Evolutionary conservation across 192 early-diverging fungal species (phyloP), one percentile per base, ranked within the genome.

Genomic region (Entomortierella lignicola): DNA sequence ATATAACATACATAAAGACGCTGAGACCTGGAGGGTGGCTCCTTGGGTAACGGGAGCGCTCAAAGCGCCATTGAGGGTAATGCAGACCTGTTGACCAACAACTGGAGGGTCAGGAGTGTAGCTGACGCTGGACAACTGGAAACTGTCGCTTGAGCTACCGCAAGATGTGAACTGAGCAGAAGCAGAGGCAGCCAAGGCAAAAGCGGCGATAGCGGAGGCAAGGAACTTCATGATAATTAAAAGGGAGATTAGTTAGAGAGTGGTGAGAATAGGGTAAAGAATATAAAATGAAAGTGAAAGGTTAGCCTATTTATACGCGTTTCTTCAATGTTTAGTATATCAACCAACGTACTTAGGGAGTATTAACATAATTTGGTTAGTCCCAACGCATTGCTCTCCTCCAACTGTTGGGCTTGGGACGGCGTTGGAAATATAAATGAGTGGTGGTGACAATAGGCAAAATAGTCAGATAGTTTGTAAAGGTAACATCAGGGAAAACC

Each of bases 181-280:
- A 63, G 67, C 68, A 60, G 75, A 66, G 67, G 67, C 23, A 52
- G 75, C 75, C 66, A 79, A 54, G 63, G 75, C 75, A 53, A 79
- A 8, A 63, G 52, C 63, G 63, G 68, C 57, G 55, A 47, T 55
- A 62, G 41, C 56, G 53, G 68, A 55, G 39, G 75, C 37, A 44
- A 66, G 42, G 75, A 79, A 64, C 63, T 79, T 79, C 75, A 79
- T 79, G 62, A 12, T 47, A 3, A 15, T 4, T 47, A 15, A 47
- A 20, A 4, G 15, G 43, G 25, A 58, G 63, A n/a, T 26, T 48
- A 27, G 15, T 10, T 37, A 7, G 10, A 37, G 34, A 7, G 34
- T 20, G 11, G 44, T 37, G 34, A 37, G 34, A 37, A 37, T 37
- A 37, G 34, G 58, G 10, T 34, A 12, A 4, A 27, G 27, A 21